Conservation (phyloP, 768 basidiomycete species). For the Fibroporia radiculosa region DNA sequence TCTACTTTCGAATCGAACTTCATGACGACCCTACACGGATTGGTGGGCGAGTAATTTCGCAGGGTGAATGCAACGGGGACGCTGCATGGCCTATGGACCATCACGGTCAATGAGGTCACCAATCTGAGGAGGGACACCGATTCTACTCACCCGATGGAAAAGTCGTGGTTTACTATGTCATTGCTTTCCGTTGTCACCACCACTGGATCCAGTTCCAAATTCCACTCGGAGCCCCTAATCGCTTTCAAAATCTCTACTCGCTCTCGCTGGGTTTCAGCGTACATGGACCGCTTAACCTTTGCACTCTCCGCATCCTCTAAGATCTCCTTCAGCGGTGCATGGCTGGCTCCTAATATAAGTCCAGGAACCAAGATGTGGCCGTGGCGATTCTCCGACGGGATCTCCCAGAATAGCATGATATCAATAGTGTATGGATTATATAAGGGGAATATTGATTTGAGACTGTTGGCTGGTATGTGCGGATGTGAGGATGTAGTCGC, state of each 20-base stretch:
- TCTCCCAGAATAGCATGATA: conserved; percentile 69
- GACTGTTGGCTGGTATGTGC: conserved; percentile 45
- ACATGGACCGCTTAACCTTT: conserved; percentile 78
- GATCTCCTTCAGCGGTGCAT: conserved; percentile 55
- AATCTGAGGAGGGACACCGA: not conserved
- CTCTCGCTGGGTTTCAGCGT: conserved; percentile 81
- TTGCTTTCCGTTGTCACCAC: conserved; percentile 41
- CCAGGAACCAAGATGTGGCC: conserved; percentile 58
- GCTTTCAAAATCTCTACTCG: conserved; percentile 58
- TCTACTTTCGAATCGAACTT: conserved; percentile 29
- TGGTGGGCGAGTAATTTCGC: conserved; percentile 65
- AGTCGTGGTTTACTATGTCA: conserved; percentile 50
- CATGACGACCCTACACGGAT: conserved; percentile 50
- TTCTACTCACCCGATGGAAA: conserved; percentile 54
- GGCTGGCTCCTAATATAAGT: conserved; percentile 57
- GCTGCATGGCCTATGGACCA: conserved; percentile 42
- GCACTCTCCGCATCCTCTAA: conserved; percentile 52
- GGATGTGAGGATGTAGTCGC: conserved; percentile 36
- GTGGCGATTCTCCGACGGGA: conserved; percentile 47
- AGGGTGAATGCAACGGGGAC: conserved; percentile 48
- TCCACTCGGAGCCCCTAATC: conserved; percentile 68
- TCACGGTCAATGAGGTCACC: not conserved
- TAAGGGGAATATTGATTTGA: conserved; percentile 69
- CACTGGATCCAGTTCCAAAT: conserved; percentile 70
- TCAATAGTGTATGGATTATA: conserved; percentile 69